Base-by-base conservation (phyloP, 225 moss, liverwort and hornwort genomes). In the Sphagnum contortum region DNA sequence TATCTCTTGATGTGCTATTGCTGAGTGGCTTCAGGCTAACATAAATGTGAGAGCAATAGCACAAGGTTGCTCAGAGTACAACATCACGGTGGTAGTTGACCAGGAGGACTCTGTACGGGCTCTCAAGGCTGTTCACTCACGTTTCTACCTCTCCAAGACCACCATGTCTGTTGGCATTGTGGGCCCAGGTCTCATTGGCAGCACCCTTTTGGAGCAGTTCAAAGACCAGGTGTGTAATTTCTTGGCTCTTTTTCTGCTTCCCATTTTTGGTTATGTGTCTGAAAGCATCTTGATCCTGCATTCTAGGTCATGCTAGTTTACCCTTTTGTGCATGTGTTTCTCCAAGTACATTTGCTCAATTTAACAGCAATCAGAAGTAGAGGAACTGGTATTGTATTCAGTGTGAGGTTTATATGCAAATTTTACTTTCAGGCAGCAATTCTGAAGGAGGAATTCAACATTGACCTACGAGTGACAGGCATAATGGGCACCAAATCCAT, bases 41-140 rank as follows among this genome's bases (percentile, higher is more conserved):
- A 93, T 98, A 76, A 98, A 98, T 74, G 89, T 98, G 70, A 81
- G 93, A 78, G 98, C 93, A 57, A 98, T 98, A 74, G 98, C 98
- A 60, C 98, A 98, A 68, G 98, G 98, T 71, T 98, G 98, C 76
- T 98, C 98, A 46, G 98, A 98, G 77, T 98, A 93, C 79, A 98
- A 98, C 60, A 98, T 98, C 46, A 98, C 98, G 48, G 89, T 98
- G 47, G 98, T 98, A 48, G 98, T 98, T 58, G 77, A 89, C 71
- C 93, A 91, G 73, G 83, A 88, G 6, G 93, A 98, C 65, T 98
- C 98, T 54, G 66, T 91, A 44, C 80, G 77, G 73, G 98, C 98
- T 72, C 87, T 98, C n/a, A 93, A 86, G 78, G 98, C 98, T 64
- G 98, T 89, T 64, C 98, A 98, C 72, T 91, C 98, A 47, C 83